A percentile compares a stretch with the other conserved stretches of the same genome.
These are phyloP conservation scores for Carallia pectinifolia DNA, from an alignment of 345 rosid species.

Conservation along the genomic window DNA sequence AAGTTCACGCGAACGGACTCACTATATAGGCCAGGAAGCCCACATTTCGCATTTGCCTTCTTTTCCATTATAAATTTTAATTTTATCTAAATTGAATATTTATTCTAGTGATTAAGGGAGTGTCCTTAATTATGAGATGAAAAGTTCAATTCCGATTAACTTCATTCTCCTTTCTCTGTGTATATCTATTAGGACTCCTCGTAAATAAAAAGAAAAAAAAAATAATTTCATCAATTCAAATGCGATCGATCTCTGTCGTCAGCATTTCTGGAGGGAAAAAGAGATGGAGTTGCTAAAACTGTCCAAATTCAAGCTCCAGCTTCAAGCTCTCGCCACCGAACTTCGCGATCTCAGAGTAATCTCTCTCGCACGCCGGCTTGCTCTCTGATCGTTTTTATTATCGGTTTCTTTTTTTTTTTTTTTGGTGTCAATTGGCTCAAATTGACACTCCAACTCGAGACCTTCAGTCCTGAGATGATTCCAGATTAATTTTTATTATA, in stretches of 20 bases:
- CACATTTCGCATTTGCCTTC: no score
- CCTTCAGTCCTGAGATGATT: no score
- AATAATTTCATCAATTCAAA: background rate
- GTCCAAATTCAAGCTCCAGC: conserved; percentile 78
- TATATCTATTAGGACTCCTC: no score
- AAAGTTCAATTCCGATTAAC: no score
- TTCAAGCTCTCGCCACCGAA: conserved; percentile 61
- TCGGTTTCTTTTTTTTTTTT: background rate
- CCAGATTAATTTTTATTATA: background rate
- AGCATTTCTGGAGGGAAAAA: conserved; percentile 16
- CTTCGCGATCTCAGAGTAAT: conserved; percentile 64
- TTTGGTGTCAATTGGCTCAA: background rate
- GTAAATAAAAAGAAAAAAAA: no score
- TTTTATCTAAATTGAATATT: no score
- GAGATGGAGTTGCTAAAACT: conserved; percentile 76
- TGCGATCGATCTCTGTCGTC: background rate
- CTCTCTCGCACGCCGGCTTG: background rate
- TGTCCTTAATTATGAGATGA: no score
- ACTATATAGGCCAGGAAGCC: no score
- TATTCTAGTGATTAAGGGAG: no score
- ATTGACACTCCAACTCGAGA: background rate
- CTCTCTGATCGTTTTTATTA: background rate
- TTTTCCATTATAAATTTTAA: background rate
- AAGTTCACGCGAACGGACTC: no score
- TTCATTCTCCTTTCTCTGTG: no score